Conservation (phyloP, 1,139 yeast species). For the Debaryomyces subglobosus region DNA sequence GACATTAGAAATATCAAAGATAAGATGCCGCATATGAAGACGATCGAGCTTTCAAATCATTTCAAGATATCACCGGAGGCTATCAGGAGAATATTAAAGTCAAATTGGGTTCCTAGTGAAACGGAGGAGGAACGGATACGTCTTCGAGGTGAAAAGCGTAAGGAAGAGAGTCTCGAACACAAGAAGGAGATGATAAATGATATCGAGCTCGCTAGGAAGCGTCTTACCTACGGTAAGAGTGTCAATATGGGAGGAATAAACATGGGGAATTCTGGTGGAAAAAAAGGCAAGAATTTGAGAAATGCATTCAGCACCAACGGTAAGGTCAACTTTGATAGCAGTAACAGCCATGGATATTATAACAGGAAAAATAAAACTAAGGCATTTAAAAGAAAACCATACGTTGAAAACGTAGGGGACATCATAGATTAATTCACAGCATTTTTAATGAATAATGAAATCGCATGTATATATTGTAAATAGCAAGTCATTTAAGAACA, state of each 20-base stretch:
- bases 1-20: slow-evolving; percentile 60
- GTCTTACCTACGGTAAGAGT: slow-evolving; percentile 13
- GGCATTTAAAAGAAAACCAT: slow-evolving; percentile 12
- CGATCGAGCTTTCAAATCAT: slow-evolving; percentile 62
- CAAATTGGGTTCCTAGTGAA: slow-evolving; percentile 72
- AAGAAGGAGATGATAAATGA: slow-evolving; percentile 12
- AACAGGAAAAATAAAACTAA: slow-evolving; percentile 11
- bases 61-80: slow-evolving; percentile 84
- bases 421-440: slow-evolving; percentile 16
- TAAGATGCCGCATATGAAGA: slow-evolving; percentile 60
- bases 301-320: slow-evolving; percentile 13
- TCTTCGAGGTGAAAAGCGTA: slow-evolving; percentile 49
- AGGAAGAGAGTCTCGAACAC: slow-evolving; percentile 16
- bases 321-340: slow-evolving; percentile 17
- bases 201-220: slow-evolving; percentile 11
- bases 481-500: neutral
- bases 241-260: slow-evolving; percentile 5
- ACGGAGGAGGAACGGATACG: slow-evolving; percentile 50
- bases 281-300: neutral
- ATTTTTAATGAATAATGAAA: slow-evolving; percentile 4
- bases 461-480: slow-evolving; percentile 5
- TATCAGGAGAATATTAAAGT: slow-evolving; percentile 73
- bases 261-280: neutral
- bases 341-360: slow-evolving; percentile 15
- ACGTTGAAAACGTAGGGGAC: slow-evolving; percentile 19